These are phyloP conservation scores for Ceratocystis eucalypticola DNA, from an alignment of 2,329 filamentous ascomycete genomes.

Conservation along the genomic window DNA sequence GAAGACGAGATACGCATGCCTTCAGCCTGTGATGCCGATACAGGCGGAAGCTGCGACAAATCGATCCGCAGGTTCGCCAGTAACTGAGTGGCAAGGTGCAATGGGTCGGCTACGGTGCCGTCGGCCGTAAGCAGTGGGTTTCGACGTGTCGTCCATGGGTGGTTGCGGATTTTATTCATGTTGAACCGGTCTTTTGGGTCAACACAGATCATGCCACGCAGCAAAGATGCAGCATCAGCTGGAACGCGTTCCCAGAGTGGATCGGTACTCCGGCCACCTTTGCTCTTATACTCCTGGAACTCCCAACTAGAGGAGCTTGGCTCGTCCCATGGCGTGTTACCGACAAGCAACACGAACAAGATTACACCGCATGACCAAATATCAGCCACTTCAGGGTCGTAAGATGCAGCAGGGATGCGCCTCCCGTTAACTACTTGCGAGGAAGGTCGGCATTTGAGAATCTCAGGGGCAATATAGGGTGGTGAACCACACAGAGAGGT, in stretches of 20 bases:
- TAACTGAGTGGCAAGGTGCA: slow-evolving; percentile 87
- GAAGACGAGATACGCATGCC: slow-evolving; percentile 36
- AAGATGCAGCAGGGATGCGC: slow-evolving; percentile 37
- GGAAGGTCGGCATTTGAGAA: slow-evolving; percentile 43
- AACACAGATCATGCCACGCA: slow-evolving; percentile 86
- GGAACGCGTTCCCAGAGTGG: slow-evolving; percentile 75
- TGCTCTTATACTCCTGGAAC: slow-evolving; percentile 73
- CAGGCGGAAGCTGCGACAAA: slow-evolving; percentile 35
- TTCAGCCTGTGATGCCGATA: slow-evolving; percentile 23
- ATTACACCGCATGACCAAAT: slow-evolving; percentile 98
- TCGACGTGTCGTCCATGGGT: slow-evolving; percentile 83
- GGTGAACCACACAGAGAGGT: slow-evolving; percentile 88
- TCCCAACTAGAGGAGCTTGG: slow-evolving; percentile 78
- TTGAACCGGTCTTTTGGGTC: slow-evolving; percentile 63
- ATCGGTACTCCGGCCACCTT: slow-evolving; percentile 68
- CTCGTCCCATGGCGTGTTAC: slow-evolving; percentile 96
- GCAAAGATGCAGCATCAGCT: slow-evolving; percentile 57
- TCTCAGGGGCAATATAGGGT: slow-evolving; percentile 94
- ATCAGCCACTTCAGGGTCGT: slow-evolving; percentile 69
- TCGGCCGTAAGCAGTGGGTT: slow-evolving; percentile 65
- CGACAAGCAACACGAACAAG: slow-evolving; percentile 86
- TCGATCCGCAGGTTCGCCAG: slow-evolving; percentile 82
- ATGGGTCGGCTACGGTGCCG: slow-evolving; percentile 62
- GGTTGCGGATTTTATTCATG: slow-evolving; percentile 73
- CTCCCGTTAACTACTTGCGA: slow-evolving; percentile 25